Evolutionary conservation across 179 eudicot species (phyloP).

Genomic region (Spinacia oleracea): DNA sequence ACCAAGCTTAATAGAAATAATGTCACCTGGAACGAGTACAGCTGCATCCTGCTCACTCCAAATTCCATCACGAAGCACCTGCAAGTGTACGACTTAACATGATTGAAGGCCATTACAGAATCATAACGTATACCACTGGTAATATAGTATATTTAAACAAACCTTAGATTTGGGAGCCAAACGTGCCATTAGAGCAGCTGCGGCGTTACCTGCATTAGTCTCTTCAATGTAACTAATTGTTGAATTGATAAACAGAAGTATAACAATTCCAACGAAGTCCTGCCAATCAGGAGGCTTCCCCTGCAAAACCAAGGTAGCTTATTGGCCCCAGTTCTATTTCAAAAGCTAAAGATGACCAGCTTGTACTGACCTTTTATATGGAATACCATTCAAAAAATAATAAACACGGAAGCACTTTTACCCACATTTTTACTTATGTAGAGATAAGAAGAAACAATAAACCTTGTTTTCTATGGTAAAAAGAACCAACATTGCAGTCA

Average conservation of each 20-base stretch:
- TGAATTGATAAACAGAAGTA: conserved; percentile 67
- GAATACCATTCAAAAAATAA: too few relatives aligned
- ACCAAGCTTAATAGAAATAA: conserved; percentile 70
- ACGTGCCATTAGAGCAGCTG: conserved; percentile 79
- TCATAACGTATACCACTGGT: neutral
- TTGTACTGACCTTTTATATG: too few relatives aligned
- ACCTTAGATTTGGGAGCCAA: conserved; percentile 83
- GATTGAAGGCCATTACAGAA: neutral
- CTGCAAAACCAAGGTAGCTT: conserved; percentile 35
- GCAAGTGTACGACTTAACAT: neutral
- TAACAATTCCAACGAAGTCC: conserved; percentile 73
- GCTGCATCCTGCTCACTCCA: conserved; percentile 81
- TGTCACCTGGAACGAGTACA: conserved; percentile 71
- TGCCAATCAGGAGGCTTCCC: conserved; percentile 86
- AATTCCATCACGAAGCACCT: conserved; percentile 78
- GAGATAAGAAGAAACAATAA: neutral
- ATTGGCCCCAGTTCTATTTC: too few relatives aligned
- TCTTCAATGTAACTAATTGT: conserved; percentile 80
- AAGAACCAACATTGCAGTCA: neutral
- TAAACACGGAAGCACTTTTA: too few relatives aligned
- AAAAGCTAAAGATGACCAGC: too few relatives aligned
- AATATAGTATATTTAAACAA: neutral
- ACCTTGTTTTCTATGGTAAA: neutral
- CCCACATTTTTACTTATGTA: neutral
- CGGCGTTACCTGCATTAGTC: conserved; percentile 82